Base-by-base conservation (phyloP, 805 yeast genomes). In the Blastobotrys peoriensis region DNA sequence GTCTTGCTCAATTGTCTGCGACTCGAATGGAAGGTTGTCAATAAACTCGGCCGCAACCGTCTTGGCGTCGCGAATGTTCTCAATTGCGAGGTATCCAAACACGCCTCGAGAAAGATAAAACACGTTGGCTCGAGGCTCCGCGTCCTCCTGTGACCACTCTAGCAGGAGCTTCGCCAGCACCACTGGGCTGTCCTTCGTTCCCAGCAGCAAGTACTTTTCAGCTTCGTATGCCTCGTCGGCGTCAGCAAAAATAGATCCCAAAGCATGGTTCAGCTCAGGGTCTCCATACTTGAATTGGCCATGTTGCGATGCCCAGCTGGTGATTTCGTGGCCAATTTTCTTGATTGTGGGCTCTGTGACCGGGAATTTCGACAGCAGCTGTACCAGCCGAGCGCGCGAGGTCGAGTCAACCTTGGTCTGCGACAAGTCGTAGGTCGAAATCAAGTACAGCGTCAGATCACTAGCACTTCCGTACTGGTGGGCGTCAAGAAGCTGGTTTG, bases 391-490 rank as follows among this genome's bases (percentile, higher is more conserved):
- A 30, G 69, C 70, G 41, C 76, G 76, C 25, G 75, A 64, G 4
- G 65, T 66, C 19, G 69, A 67, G 44, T 66, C 67, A 3, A 69
- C 71, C 8, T 63, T 55, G 4, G 73, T 58, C 9, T 68, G 69
- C 5, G 80, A 74, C 34, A 71, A 72, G 17, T 69, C 75, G 54
- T 81, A 81, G 1, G 86, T 78, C 44, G 81, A 87, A n/a, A 88
- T 56, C 59, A 91, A 61, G 60, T 86, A 86, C 20, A 72, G 62
- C 6, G 82, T 73, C 53, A 91, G 68, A 59, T 93, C 98, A 13
- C 85, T 74, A 9, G 89, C 87, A 22, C 89, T 82, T 20, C 91
- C 94, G 45, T 75, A 82, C 64, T 86, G 88, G 39, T 76, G 70
- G 45, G 83, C 83, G 44, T 76, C 73, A 35, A 86, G 68, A 45